A percentile compares a stretch with the other conserved stretches of the same genome.
Evolutionary conservation across 306 rosid genomes (phyloP).

Genomic region (Psophocarpus tetragonolobus): DNA sequence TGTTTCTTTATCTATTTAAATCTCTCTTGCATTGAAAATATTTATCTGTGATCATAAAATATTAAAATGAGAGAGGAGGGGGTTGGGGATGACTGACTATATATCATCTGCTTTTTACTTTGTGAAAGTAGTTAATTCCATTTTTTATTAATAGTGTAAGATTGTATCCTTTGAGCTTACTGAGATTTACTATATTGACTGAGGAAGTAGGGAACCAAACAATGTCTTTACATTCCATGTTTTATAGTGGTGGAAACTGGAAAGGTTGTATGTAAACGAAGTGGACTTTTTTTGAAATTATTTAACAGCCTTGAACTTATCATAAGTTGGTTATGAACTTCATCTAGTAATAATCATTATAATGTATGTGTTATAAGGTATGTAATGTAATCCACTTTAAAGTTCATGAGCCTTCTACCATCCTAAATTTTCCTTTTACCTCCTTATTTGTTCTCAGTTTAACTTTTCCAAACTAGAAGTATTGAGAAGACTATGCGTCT

Average conservation of each 20-base stretch:
- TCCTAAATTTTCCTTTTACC: background rate
- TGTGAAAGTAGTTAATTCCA: conserved; percentile 1
- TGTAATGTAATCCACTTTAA: background rate
- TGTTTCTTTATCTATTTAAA: background rate
- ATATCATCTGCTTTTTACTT: conserved; percentile 18
- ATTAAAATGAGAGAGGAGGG: background rate
- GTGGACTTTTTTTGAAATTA: background rate
- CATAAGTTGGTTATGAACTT: background rate
- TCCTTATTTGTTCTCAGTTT: background rate
- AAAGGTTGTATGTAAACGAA: background rate
- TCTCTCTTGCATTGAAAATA: conserved; percentile 4
- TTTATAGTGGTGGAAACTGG: background rate
- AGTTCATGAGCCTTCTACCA: background rate
- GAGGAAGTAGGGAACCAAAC: background rate
- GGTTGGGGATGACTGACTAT: background rate
- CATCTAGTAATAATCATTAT: background rate
- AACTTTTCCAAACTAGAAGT: background rate
- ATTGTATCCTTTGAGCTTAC: background rate
- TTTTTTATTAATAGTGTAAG: background rate
- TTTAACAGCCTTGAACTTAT: background rate
- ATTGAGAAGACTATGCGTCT: background rate
- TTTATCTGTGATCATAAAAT: background rate
- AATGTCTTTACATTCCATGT: no score
- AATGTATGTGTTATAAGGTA: background rate
- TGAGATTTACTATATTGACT: background rate